Conservation (phyloP, 148 eudicot species). For the Rhododendron molle region DNA sequence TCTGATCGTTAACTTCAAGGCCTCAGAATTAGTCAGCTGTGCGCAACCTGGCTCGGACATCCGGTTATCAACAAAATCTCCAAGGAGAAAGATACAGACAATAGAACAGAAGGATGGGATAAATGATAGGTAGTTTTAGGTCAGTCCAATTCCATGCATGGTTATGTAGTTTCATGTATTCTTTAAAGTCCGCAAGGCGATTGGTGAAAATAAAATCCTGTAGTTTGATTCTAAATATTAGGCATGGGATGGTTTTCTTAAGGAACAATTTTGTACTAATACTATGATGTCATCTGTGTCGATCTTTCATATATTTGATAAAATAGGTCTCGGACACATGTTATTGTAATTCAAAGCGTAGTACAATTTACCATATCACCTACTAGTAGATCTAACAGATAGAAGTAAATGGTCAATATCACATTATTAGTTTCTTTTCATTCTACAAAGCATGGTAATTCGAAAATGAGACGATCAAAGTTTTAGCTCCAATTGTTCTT, state of each 20-base stretch:
- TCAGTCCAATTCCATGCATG: neutral
- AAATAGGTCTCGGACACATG: neutral
- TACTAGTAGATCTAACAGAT: neutral
- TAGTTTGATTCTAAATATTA: neutral
- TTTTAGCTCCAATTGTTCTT: too few species aligned
- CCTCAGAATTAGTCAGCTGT: too few species aligned
- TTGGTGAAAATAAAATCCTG: neutral
- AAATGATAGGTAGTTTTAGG: neutral
- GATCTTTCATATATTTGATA: too few species aligned
- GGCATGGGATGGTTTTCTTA: neutral
- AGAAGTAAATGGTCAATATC: neutral
- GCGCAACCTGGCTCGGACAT: too few species aligned
- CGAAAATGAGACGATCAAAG: too few species aligned
- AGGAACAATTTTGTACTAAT: neutral
- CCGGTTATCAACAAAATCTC: too few species aligned
- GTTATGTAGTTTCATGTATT: neutral
- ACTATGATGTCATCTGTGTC: neutral
- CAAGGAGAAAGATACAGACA: neutral
- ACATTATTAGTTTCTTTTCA: too few species aligned
- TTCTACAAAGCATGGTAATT: too few species aligned
- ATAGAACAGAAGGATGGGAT: neutral
- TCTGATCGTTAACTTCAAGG: too few species aligned
- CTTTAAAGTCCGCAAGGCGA: constrained; percentile 25
- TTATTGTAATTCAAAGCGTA: too few species aligned
- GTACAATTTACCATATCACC: too few species aligned